These are phyloP conservation scores for Phylloporus scabripes DNA, from an alignment of 768 basidiomycete genomes.

Conservation along the genomic window DNA sequence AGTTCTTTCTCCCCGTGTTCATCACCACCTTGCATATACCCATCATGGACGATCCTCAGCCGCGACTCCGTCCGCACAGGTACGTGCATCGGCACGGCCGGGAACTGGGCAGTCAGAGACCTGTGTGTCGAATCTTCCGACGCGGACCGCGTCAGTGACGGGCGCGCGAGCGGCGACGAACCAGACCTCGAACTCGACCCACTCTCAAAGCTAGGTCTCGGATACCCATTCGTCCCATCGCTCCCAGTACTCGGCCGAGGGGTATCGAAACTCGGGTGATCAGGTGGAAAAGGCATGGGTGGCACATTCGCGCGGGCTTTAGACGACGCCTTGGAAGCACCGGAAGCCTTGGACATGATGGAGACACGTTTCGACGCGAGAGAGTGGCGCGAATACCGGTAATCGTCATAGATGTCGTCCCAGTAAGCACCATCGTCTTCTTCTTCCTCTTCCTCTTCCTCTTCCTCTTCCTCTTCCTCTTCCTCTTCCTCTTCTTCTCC, in stretches of 20 bases:
- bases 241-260: constrained; percentile 20
- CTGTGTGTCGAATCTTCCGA: constrained; percentile 23
- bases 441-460: constrained; percentile 17
- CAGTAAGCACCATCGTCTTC: constrained; percentile 42
- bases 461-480: constrained; percentile 1
- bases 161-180: constrained; percentile 15
- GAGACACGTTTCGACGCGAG: constrained; percentile 34
- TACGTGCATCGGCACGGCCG: constrained; percentile 27
- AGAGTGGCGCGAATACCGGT: constrained; percentile 64
- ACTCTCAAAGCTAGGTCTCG: constrained; percentile 26
- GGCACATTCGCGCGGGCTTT: constrained; percentile 21
- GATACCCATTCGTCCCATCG: constrained; percentile 14
- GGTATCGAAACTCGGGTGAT: constrained; percentile 8
- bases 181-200: constrained; percentile 13
- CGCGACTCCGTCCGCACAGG: constrained; percentile 30
- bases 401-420: constrained; percentile 82
- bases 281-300: constrained; percentile 24
- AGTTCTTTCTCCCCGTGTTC: constrained; percentile 17
- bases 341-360: constrained; percentile 17
- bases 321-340: constrained; percentile 24
- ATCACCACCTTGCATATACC: constrained; percentile 13
- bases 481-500: constrained; percentile 1
- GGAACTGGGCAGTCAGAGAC: constrained; percentile 27
- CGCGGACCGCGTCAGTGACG: constrained; percentile 16
- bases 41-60: constrained; percentile 27